Conservation (phyloP, 345 rosid genomes). For the Citrus glauca region DNA sequence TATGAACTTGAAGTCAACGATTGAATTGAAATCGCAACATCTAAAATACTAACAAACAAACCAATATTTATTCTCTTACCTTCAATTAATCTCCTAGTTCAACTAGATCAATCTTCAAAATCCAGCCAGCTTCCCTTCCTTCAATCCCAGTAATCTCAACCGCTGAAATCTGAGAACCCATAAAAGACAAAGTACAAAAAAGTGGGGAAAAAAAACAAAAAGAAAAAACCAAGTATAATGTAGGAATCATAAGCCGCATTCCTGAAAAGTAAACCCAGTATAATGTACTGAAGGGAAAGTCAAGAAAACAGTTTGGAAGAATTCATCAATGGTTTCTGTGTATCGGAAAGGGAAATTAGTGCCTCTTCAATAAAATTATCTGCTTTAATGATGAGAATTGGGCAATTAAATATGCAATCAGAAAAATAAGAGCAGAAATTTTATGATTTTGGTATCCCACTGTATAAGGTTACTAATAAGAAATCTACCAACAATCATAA, state of each 20-base stretch:
- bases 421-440: background rate
- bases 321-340: background rate
- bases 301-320: constrained; percentile 1
- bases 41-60: background rate
- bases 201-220: background rate
- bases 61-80: constrained; percentile 33
- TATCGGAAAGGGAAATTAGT: background rate
- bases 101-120: constrained; percentile 73
- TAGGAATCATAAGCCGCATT: constrained; percentile 64
- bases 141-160: constrained; percentile 85
- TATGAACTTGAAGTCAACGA: background rate
- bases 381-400: background rate
- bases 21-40: background rate
- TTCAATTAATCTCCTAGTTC: constrained; percentile 65
- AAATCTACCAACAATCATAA: background rate
- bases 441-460: background rate
- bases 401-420: background rate
- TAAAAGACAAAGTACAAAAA: no score
- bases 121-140: constrained; percentile 99
- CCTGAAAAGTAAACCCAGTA: constrained; percentile 41
- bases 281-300: background rate
- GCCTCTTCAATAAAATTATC: background rate
- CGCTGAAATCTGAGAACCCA: constrained; percentile 72
- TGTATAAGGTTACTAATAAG: background rate
- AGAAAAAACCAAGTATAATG: constrained; percentile 15